phyloP scores from a whole-genome alignment of 371 early-diverging fungal species.

The Mortierella sp. region DNA sequence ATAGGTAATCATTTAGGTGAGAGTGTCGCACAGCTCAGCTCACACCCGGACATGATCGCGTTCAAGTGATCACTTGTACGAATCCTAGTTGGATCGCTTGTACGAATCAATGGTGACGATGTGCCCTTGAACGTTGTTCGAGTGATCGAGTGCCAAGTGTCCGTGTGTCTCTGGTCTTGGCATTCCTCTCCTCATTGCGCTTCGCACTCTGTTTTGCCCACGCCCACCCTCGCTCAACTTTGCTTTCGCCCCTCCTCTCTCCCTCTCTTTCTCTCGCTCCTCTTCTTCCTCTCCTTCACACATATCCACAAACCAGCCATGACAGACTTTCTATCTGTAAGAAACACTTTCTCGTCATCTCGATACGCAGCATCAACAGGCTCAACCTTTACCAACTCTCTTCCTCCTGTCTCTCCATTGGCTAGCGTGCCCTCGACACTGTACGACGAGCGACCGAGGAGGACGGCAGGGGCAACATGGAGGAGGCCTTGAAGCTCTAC shows the following conservation, averaged over 20 bases:
- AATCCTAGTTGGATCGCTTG: too few species aligned
- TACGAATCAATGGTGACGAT: too few species aligned
- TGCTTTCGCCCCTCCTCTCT: neutral
- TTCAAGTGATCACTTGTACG: too few species aligned
- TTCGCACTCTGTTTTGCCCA: too few species aligned
- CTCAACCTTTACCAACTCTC: neutral
- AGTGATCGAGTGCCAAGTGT: too few species aligned
- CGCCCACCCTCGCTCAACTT: too few species aligned
- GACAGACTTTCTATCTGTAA: constrained; percentile 37
- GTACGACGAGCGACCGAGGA: constrained; percentile 94
- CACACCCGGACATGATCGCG: too few species aligned
- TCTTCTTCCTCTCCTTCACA: neutral
- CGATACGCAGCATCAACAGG: neutral
- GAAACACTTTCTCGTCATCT: neutral
- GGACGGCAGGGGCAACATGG: constrained; percentile 89
- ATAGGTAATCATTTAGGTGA: too few species aligned
- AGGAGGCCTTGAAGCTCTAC: constrained; percentile 90
- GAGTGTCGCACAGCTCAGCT: neutral
- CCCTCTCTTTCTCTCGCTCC: constrained; percentile 1
- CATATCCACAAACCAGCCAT: constrained; percentile 1
- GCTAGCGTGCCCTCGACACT: constrained; percentile 84
- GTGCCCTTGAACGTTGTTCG: too few species aligned
- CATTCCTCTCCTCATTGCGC: neutral
- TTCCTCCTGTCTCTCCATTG: neutral
- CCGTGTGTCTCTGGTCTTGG: neutral